Evolutionary conservation across 352 stramenopile genomes (phyloP), one percentile per base, ranked within the genome.

Genomic region (Phytophthora europaea): DNA sequence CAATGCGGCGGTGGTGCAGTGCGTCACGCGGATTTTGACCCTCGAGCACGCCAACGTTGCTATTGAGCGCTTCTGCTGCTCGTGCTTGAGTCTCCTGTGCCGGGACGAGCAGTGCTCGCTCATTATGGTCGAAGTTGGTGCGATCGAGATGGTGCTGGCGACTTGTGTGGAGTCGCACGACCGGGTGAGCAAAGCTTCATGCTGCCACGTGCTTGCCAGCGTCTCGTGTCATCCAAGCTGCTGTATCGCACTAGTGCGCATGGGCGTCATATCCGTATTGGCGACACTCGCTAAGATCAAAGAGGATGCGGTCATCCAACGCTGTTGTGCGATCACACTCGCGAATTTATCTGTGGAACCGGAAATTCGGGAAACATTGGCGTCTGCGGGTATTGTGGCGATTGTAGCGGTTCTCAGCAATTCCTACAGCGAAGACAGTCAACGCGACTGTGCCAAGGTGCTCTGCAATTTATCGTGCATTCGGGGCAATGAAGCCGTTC

Each of bases 391-490:
- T 3, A 87, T 81, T 28, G 81, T 94, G 0, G 61, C 73, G 1
- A 81, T 93, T 6, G 73, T 94, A 15, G 67, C 84, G 1, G 61
- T 85, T 1, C 72, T 94, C 5, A 95, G 87, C 67, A 92, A 95
- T 50, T 93, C 86, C 12, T 94, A 95, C 76, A 95, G 89, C 47
- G 89, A 94, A 78, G 85, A 93, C 22, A 92, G 76, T 31, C 89
- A 95, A 61, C 80, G 85, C 6, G 87, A 95, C 33, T 94, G 87
- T 47, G 85, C 86, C 1, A 87, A 86, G 53, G 80, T 94, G 4
- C 51, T 96, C 5, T 94, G 84, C 65, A 94, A 94, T 33, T 69
- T 96, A 15, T 94, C 87, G 16, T 88, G 67, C 45, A 77, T 93
- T 6, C 51, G 64, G 1, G 87, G 84, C 0, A 63, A 80, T 3